These are phyloP conservation scores for Aspergillus uvarum DNA, from an alignment of 2,329 filamentous ascomycete genomes.

Conservation along the genomic window DNA sequence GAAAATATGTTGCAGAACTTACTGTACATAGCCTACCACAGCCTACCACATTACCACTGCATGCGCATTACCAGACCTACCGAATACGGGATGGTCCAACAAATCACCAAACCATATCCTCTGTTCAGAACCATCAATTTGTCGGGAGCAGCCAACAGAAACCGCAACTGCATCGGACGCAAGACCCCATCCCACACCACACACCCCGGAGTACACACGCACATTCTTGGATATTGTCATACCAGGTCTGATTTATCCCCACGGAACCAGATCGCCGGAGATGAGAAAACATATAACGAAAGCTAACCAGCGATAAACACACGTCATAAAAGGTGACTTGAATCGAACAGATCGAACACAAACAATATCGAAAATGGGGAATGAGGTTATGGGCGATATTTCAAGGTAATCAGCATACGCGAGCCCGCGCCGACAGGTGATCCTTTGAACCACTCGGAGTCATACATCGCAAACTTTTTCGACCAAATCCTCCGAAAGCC, in stretches of 20 bases:
- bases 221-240: background rate
- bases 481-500: conserved; percentile 8
- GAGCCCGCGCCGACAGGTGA: conserved; percentile 7
- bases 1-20: background rate
- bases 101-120: background rate
- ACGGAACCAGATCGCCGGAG: conserved; percentile 11
- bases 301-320: conserved; percentile 6
- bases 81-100: background rate
- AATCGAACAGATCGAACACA: background rate
- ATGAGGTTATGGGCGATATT: background rate
- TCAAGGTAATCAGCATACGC: conserved; percentile 4
- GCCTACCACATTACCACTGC: too few relatives aligned
- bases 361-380: conserved; percentile 3
- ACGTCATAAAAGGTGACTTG: conserved; percentile 5
- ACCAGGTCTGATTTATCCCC: conserved; percentile 12
- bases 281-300: conserved; percentile 8
- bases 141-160: background rate
- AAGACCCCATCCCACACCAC: background rate
- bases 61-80: background rate
- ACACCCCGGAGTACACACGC: background rate
- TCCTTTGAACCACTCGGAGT: conserved; percentile 3
- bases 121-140: background rate
- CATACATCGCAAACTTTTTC: conserved; percentile 17
- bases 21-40: background rate
- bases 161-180: background rate